A percentile compares a stretch with the other conserved stretches of the same genome.
Conservation (phyloP, 2,329 filamentous ascomycete species). For the Pseudocercospora fuligena region DNA sequence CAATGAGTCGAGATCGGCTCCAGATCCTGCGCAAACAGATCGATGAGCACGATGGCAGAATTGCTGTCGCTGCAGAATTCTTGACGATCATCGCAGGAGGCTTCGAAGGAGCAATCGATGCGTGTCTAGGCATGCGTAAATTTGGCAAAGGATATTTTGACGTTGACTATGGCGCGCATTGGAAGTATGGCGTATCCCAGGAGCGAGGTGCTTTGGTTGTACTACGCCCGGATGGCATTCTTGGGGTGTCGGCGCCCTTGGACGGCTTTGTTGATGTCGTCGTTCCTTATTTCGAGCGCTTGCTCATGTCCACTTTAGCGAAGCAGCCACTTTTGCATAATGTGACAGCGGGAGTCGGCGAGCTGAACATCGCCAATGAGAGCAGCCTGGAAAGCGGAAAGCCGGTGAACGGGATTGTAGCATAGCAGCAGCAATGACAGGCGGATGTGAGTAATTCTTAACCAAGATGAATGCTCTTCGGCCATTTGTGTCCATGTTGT, state of each 20-base stretch:
- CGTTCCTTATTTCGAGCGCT: constrained; percentile 17
- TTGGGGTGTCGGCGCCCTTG: constrained; percentile 15
- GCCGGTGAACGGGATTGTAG: neutral
- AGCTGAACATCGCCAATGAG: constrained; percentile 17
- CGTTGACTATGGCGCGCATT: constrained; percentile 25
- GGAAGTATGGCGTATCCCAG: constrained; percentile 38
- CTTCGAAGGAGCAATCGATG: constrained; percentile 43
- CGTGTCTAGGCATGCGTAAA: constrained; percentile 40
- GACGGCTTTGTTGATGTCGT: constrained; percentile 14
- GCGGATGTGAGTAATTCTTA: too few relatives aligned
- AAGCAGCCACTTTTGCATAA: constrained; percentile 5
- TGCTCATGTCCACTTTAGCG: neutral
- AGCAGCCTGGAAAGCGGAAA: constrained; percentile 13
- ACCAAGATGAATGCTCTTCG: too few relatives aligned
- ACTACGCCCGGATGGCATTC: constrained; percentile 42
- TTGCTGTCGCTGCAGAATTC: constrained; percentile 29
- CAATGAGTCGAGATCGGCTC: neutral
- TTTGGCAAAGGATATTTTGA: constrained; percentile 47
- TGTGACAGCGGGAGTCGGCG: constrained; percentile 14
- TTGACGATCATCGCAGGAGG: constrained; percentile 36
- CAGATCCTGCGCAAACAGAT: constrained; percentile 11
- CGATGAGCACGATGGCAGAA: constrained; percentile 8
- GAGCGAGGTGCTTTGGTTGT: constrained; percentile 38
- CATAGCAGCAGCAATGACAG: neutral
- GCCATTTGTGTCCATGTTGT: too few relatives aligned